A percentile compares a stretch with the other conserved stretches of the same genome.
These are phyloP conservation scores for Russula sp. DNA, from an alignment of 768 basidiomycete species.

Conservation along the genomic window DNA sequence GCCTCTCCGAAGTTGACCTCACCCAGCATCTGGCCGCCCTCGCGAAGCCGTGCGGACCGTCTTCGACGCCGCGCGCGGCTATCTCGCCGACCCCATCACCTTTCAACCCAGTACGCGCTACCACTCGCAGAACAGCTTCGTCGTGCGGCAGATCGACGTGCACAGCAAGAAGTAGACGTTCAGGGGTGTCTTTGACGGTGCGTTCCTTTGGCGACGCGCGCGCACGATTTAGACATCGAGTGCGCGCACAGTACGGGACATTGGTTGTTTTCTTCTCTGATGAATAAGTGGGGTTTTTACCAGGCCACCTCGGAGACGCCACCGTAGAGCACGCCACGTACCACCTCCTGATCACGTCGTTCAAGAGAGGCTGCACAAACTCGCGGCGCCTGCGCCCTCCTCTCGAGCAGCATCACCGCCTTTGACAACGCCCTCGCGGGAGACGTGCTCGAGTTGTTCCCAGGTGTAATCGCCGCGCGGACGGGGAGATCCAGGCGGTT, in stretches of 20 bases:
- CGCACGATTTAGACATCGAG: too few species aligned
- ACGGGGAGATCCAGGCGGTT: slow-evolving; percentile 48
- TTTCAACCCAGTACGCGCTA: slow-evolving; percentile 39
- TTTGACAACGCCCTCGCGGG: slow-evolving; percentile 41
- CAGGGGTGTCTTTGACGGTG: slow-evolving; percentile 42
- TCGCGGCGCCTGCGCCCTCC: slow-evolving; percentile 28
- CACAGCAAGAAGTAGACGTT: slow-evolving; percentile 36
- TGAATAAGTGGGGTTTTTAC: too few species aligned
- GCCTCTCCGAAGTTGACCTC: too few species aligned
- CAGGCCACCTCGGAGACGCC: slow-evolving; percentile 44
- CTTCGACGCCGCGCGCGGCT: too few species aligned
- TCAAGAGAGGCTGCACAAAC: slow-evolving; percentile 31
- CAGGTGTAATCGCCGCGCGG: slow-evolving; percentile 45
- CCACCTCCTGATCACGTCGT: slow-evolving; percentile 37
- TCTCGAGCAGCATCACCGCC: slow-evolving; percentile 32
- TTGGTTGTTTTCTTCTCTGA: too few species aligned
- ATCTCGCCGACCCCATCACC: slow-evolving; percentile 35
- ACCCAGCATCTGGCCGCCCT: too few species aligned
- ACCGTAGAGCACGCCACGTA: slow-evolving; percentile 39
- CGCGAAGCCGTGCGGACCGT: too few species aligned
- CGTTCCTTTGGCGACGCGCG: slow-evolving; percentile 13
- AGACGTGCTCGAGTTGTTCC: slow-evolving; percentile 39
- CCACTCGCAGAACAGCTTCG: slow-evolving; percentile 37
- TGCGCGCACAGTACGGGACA: too few species aligned
- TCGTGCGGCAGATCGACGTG: slow-evolving; percentile 34